Evolutionary conservation across 108 stramenopile genomes (phyloP).

Genomic region (Fragilariopsis cylindrus): DNA sequence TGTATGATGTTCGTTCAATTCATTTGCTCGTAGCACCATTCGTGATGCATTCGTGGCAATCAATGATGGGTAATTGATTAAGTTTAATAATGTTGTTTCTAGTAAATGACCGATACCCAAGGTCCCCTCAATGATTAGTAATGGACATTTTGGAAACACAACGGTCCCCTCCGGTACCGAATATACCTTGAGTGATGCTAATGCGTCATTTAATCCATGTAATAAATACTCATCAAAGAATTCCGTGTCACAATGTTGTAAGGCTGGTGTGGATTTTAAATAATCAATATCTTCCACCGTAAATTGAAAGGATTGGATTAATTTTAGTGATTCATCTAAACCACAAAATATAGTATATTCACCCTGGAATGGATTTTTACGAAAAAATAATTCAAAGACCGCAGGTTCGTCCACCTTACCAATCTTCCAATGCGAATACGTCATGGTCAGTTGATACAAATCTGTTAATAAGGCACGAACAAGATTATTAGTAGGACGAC

Average conservation of each 20-base stretch:
- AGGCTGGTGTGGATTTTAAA: conserved; percentile 63
- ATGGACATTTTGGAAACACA: conserved; percentile 80
- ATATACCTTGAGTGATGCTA: conserved; percentile 59
- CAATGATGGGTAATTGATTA: conserved; percentile 92
- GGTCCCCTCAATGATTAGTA: conserved; percentile 88
- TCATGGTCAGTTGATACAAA: conserved; percentile 98
- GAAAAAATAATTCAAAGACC: conserved; percentile 95
- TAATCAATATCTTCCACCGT: conserved; percentile 80
- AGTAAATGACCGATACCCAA: conserved; percentile 91
- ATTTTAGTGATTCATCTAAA: conserved; percentile 83
- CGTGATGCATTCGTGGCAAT: conserved; percentile 97
- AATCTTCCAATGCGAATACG: conserved; percentile 96
- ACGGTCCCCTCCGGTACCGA: conserved; percentile 89
- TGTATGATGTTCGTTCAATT: conserved; percentile 44
- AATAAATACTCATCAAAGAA: conserved; percentile 88
- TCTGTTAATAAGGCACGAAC: conserved; percentile 94
- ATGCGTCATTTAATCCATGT: neutral
- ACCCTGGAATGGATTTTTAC: conserved; percentile 96
- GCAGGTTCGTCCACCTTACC: conserved; percentile 75
- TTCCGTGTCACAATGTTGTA: conserved; percentile 66
- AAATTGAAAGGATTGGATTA: conserved; percentile 77
- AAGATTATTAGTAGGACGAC: conserved; percentile 62
- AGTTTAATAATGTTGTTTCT: conserved; percentile 95
- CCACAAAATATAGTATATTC: conserved; percentile 93
- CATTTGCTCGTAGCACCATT: conserved; percentile 89